Percentiles rank a stretch among this genome's conserved stretches.
Conservation (phyloP, 306 rosid genomes). For the Quercus bicolor region DNA sequence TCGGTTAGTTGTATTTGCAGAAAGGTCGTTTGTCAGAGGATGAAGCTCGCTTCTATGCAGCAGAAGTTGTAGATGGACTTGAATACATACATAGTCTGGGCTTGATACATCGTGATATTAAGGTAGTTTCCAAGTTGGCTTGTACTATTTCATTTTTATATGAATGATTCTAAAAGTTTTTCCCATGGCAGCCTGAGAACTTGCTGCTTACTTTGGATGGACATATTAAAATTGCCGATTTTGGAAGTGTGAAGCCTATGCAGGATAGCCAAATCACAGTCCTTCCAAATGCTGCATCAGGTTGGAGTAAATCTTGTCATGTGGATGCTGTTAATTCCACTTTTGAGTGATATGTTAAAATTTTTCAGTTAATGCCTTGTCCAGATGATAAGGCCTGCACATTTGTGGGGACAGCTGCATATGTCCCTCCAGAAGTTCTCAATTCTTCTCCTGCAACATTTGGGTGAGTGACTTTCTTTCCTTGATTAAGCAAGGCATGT, state of each 20-base stretch:
- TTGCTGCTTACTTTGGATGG: slow-evolving; percentile 86
- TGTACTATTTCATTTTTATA: slow-evolving; percentile 22
- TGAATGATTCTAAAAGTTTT: slow-evolving; percentile 20
- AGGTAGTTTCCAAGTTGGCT: slow-evolving; percentile 52
- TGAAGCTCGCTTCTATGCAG: slow-evolving; percentile 91
- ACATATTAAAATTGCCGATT: slow-evolving; percentile 94
- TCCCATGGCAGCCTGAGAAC: slow-evolving; percentile 89
- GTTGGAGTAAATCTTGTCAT: slow-evolving; percentile 34
- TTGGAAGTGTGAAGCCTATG: slow-evolving; percentile 99
- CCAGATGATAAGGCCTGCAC: slow-evolving; percentile 98
- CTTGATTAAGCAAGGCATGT: background rate
- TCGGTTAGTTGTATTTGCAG: slow-evolving; percentile 47
- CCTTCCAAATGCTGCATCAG: slow-evolving; percentile 99
- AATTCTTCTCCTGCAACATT: slow-evolving; percentile 99
- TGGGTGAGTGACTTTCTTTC: slow-evolving; percentile 49
- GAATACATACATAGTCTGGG: slow-evolving; percentile 95
- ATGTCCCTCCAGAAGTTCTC: slow-evolving; percentile 99
- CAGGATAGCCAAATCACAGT: slow-evolving; percentile 87
- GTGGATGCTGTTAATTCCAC: slow-evolving; percentile 10
- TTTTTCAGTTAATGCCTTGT: slow-evolving; percentile 1
- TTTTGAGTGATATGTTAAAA: slow-evolving; percentile 20
- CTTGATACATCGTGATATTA: slow-evolving; percentile 95
- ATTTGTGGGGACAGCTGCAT: slow-evolving; percentile 99
- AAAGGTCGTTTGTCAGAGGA: slow-evolving; percentile 80
- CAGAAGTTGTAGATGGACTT: slow-evolving; percentile 96